phyloP scores from a whole-genome alignment of 75 land plant species.

The Chamaecyparis obtusa region DNA sequence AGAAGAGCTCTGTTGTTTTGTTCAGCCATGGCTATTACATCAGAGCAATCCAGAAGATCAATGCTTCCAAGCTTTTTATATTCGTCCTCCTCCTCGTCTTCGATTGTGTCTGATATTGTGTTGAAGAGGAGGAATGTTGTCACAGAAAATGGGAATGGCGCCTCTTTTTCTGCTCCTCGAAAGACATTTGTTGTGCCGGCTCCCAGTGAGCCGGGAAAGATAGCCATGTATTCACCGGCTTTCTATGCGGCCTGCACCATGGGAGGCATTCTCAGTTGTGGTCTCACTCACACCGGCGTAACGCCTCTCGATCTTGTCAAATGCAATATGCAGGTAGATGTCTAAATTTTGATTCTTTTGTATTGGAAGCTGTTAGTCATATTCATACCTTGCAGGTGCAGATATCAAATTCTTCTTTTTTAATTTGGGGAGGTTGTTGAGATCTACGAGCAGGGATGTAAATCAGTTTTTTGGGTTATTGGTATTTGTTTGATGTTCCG shows the following conservation, averaged over 20 bases:
- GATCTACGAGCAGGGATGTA: background rate
- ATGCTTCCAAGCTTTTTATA: conserved; percentile 34
- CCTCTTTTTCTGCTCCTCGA: background rate
- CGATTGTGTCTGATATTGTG: background rate
- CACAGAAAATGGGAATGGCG: background rate
- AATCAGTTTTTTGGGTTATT: background rate
- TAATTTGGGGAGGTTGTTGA: background rate
- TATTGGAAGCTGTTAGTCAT: background rate
- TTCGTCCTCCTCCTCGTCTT: conserved; percentile 11
- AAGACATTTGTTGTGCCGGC: conserved; percentile 42
- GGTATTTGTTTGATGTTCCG: background rate
- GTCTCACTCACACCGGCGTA: conserved; percentile 84
- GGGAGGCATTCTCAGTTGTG: conserved; percentile 88
- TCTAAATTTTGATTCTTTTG: background rate
- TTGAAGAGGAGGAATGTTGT: background rate
- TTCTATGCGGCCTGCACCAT: conserved; percentile 88
- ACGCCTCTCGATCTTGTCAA: conserved; percentile 96
- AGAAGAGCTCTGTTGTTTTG: background rate
- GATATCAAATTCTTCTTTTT: background rate
- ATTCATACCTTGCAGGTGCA: background rate
- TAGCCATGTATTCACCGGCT: conserved; percentile 63
- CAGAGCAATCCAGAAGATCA: conserved; percentile 21
- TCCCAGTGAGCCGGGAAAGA: conserved; percentile 52
- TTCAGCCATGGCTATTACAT: background rate
- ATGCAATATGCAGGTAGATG: conserved; percentile 91